Base-by-base conservation (phyloP, 2,329 filamentous ascomycete species). In the Phaeoacremonium minimum region DNA sequence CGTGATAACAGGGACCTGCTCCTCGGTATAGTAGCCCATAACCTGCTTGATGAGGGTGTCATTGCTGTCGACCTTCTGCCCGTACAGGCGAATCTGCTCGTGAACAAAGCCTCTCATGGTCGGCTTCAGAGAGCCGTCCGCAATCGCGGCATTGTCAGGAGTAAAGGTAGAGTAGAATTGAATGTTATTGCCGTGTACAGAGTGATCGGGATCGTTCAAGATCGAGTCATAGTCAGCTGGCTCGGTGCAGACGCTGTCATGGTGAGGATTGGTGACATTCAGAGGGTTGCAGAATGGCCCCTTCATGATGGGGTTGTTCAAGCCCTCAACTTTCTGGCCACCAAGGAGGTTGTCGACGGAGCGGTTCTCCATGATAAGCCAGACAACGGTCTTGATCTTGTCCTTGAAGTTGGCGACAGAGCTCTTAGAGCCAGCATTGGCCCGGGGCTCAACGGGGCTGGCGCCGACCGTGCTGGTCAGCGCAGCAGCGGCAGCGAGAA, bases 331-430 rank as follows among this genome's bases (percentile, higher is more conserved):
- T 12, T 45, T 61, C 49, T 64, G 59, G 7, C 63, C 65, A 37
- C 64, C 65, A 5, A 67, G 48, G 7, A 68, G 41, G 47, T 66
- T 68, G 46, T 68, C 65, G 16, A 67, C 48, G 1, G 65, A 67
- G 35, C 64, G 63, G 46, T 67, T 67, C 46, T 67, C 64, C 56
- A 66, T 58, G 8, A 69, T 64, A 14, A 71, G 51, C 17, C 70
- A 60, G 32, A 71, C 66, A 6, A 71, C 65, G 44, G 66, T 66
- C 50, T 69, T 69, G 50, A 71, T 71, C 38, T 63, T 64, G 26
- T 44, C 48, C 37, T 55, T 58, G 47, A 53, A 40, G 38, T 47
- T 49, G 14, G 37, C 28, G 36, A 52, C 44, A 8, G 48, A 49
- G 17, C 37, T 37, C 6, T 36, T 22, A 8, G 44, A 46, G 15